Conservation (phyloP, 106 monocot species). For the Acorus gramineus region DNA sequence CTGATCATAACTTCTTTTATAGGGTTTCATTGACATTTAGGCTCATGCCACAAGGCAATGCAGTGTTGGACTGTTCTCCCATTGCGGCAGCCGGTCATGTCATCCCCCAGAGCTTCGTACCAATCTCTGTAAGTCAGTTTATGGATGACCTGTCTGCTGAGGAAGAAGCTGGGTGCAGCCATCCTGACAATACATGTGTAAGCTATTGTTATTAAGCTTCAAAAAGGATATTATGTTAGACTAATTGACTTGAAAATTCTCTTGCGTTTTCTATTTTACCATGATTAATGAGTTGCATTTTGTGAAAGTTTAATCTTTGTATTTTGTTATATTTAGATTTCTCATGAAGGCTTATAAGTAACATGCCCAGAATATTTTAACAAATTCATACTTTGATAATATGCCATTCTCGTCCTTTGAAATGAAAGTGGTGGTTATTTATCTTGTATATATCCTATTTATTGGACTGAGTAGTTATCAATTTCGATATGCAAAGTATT, state of each 20-base stretch:
- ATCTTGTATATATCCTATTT: no score
- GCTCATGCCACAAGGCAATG: constrained; percentile 73
- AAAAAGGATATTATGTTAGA: neutral
- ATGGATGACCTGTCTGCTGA: constrained; percentile 80
- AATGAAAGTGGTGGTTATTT: no score
- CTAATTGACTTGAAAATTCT: neutral
- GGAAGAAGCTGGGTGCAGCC: constrained; percentile 47
- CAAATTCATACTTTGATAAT: no score
- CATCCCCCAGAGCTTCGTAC: constrained; percentile 66
- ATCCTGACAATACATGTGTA: constrained; percentile 38
- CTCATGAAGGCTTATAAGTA: no score
- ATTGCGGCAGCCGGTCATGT: constrained; percentile 80
- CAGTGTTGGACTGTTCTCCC: constrained; percentile 68
- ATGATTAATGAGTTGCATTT: no score
- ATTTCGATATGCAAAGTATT: no score
- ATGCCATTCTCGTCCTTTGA: no score
- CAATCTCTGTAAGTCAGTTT: constrained; percentile 75
- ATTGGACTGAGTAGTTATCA: no score
- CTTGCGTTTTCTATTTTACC: neutral
- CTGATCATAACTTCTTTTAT: neutral
- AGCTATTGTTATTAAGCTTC: constrained; percentile 13
- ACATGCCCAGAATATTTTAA: no score
- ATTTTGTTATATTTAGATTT: no score
- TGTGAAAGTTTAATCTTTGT: no score
- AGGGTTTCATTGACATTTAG: constrained; percentile 77